Evolutionary conservation across 179 eudicot genomes (phyloP).

Genomic region (Spergularia azorica): DNA sequence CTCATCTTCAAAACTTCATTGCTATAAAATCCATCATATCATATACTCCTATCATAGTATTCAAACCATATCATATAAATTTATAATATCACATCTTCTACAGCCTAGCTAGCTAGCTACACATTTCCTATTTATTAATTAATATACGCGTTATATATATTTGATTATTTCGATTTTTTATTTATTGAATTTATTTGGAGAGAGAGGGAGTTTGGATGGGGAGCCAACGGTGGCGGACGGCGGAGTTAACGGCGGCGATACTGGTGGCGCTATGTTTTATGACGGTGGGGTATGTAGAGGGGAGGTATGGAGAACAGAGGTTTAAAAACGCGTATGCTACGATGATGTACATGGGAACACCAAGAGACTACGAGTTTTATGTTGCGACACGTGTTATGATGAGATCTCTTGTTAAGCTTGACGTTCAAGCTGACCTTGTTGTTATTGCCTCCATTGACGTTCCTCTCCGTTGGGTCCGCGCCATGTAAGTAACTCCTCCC

Average conservation of each 20-base stretch:
- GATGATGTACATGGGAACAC: constrained; percentile 99
- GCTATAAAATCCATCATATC: no score
- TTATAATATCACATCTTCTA: no score
- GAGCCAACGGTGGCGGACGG: neutral
- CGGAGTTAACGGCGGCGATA: constrained; percentile 8
- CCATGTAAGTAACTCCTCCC: constrained; percentile 45
- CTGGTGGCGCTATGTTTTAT: neutral
- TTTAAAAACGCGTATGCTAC: constrained; percentile 76
- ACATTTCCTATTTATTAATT: neutral
- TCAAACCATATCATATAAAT: neutral
- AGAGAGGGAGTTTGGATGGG: neutral
- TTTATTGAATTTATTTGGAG: neutral
- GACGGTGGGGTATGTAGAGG: constrained; percentile 4
- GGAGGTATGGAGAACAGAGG: constrained; percentile 5
- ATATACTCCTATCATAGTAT: no score
- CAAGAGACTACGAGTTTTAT: constrained; percentile 93
- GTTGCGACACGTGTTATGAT: constrained; percentile 89
- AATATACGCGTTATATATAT: no score
- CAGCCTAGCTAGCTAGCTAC: no score
- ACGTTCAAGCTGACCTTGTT: constrained; percentile 83
- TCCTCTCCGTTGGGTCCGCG: constrained; percentile 66
- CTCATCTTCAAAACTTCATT: neutral
- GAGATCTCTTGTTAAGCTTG: constrained; percentile 53
- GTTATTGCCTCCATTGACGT: constrained; percentile 92
- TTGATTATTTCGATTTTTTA: neutral